These are phyloP conservation scores for Reutealis trisperma DNA, from an alignment of 345 rosid genomes.

Conservation along the genomic window DNA sequence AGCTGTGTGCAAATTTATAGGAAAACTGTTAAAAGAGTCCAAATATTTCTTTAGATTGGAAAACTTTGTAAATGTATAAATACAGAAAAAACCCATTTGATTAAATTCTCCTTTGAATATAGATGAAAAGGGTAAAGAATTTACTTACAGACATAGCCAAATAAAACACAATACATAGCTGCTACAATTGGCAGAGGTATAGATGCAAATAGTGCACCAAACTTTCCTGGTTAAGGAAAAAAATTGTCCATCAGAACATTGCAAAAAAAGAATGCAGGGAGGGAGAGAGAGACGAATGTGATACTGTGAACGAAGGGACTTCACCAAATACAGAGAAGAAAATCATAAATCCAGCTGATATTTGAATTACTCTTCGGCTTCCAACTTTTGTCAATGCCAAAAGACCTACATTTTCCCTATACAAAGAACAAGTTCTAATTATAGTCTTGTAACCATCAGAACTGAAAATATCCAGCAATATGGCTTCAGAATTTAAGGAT, in stretches of 20 bases:
- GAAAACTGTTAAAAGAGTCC: background rate
- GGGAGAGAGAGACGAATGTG: no score
- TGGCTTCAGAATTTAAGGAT: background rate
- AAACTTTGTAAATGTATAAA: background rate
- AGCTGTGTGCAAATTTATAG: slow-evolving; percentile 39
- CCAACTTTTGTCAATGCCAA: slow-evolving; percentile 25
- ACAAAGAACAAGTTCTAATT: background rate
- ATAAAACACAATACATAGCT: slow-evolving; percentile 70
- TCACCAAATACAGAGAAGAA: slow-evolving; percentile 29
- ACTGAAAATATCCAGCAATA: no score
- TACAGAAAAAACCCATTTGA: no score
- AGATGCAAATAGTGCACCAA: slow-evolving; percentile 88
- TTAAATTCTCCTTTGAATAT: background rate
- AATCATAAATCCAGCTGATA: slow-evolving; percentile 28
- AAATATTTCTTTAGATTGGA: background rate
- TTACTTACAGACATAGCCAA: slow-evolving; percentile 78
- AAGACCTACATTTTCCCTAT: slow-evolving; percentile 28
- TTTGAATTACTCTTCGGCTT: slow-evolving; percentile 28
- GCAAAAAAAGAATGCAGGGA: background rate
- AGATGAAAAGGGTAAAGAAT: background rate
- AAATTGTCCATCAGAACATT: background rate
- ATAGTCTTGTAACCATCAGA: no score
- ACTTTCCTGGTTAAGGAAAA: slow-evolving; percentile 54
- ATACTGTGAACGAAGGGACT: background rate
- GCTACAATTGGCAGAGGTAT: slow-evolving; percentile 82